Evolutionary conservation across 129 eudicot species (phyloP), one percentile per base, ranked within the genome.

Genomic region (Heracleum sosnowskyi): DNA sequence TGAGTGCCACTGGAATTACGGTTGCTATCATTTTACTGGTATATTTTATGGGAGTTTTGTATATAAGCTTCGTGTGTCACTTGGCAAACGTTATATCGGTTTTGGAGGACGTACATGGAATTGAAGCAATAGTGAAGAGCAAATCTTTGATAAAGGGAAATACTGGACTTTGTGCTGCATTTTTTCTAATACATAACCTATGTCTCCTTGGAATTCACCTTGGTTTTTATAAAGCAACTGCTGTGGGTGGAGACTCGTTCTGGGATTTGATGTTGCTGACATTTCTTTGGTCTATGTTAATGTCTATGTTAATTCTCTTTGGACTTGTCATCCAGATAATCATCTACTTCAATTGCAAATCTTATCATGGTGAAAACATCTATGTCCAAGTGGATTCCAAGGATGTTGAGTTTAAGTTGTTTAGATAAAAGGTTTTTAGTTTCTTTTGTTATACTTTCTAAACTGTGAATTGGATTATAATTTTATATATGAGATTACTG

Each of bases 311-410:
- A 9, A 5, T 13, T 16, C 51, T 81, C 5, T 41, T 75, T 34
- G 68, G 76, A 35, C 64, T 75, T 9, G 80, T 81, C 4, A 33
- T 47, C 42, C 81, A 82, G 34, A 76, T 73, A 7, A 53, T 82
- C 31, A 63, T 82, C 77, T 82, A 82, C 44, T 82, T 76, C 37
- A 72, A 77, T 2, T 82, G 84, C 77, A 82, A 82, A 40, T 76
- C 81, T 0, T 68, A 82, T 40, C 81, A 82, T 13, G 77, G 77
- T 33, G 74, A 82, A 37, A 70, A 51, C 37, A 68, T 69, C 41
- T 82, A 82, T 36, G 51, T 46, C n/a, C 81, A 77, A 36, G 33
- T 82, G 17, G 53, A 49, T 29, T 34, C 69, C 36, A 64, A 74
- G 66, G 81, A 78, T 68, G 81, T n/a, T n/a, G n/a, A n/a, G 45